These are phyloP conservation scores for Tillandsia leiboldiana DNA, from an alignment of 176 grass and related monocot genomes.

Conservation along the genomic window DNA sequence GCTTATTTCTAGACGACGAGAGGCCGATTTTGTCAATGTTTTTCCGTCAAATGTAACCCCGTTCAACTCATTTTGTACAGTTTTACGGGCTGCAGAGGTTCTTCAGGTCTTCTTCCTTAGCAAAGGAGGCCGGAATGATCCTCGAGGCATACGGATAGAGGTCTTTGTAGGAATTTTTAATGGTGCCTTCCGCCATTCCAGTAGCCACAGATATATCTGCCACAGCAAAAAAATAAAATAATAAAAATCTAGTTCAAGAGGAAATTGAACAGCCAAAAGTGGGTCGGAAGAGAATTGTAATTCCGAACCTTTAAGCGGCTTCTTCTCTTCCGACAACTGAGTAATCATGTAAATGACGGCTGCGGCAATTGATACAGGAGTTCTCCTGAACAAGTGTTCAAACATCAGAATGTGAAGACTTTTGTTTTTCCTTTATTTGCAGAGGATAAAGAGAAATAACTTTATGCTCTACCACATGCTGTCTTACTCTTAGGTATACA, in stretches of 20 bases:
- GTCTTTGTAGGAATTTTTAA: slow-evolving; percentile 92
- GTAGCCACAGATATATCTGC: slow-evolving; percentile 85
- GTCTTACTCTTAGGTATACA: too few species aligned
- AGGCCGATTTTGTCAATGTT: too few species aligned
- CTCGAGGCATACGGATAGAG: slow-evolving; percentile 66
- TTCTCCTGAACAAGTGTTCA: slow-evolving; percentile 52
- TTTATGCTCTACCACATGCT: too few species aligned
- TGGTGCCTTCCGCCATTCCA: slow-evolving; percentile 84
- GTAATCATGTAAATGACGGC: slow-evolving; percentile 98
- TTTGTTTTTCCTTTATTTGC: too few species aligned
- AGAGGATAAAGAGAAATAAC: too few species aligned
- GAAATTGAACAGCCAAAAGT: background rate
- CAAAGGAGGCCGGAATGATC: slow-evolving; percentile 64
- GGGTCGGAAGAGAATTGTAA: background rate
- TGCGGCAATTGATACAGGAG: slow-evolving; percentile 77
- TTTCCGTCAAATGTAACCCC: background rate
- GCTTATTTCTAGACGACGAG: slow-evolving; percentile 15
- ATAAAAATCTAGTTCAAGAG: background rate
- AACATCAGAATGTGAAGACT: background rate
- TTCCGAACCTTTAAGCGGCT: slow-evolving; percentile 68
- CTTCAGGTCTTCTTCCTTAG: slow-evolving; percentile 85
- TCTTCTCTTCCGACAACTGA: slow-evolving; percentile 86
- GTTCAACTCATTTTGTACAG: background rate
- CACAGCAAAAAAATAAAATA: background rate
- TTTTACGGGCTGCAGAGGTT: slow-evolving; percentile 75